Evolutionary conservation across 2,329 filamentous ascomycete species (phyloP).

Genomic region (Alternaria sp.): DNA sequence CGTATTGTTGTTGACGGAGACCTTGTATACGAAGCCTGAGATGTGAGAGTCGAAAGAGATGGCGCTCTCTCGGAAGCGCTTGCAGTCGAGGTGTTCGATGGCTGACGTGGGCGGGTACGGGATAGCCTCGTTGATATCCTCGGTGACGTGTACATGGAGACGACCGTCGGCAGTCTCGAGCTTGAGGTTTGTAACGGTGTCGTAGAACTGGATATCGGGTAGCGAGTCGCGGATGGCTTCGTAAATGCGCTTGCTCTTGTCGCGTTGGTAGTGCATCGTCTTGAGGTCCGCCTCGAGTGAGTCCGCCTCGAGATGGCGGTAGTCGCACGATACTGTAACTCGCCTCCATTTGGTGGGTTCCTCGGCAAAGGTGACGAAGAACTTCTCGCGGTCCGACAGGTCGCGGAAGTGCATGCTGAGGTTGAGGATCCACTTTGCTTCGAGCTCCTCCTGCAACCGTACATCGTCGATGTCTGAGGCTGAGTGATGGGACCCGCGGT

Average conservation of each 20-base stretch:
- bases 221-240: conserved; percentile 92
- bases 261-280: conserved; percentile 79
- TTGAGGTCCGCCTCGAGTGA: conserved; percentile 87
- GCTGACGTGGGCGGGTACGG: conserved; percentile 76
- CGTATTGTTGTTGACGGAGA: conserved; percentile 70
- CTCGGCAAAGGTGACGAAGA: conserved; percentile 94
- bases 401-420: conserved; percentile 98
- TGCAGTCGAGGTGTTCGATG: conserved; percentile 71
- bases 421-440: conserved; percentile 92
- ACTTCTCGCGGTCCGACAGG: conserved; percentile 91
- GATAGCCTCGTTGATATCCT: conserved; percentile 95
- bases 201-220: conserved; percentile 92
- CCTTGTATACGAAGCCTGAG: conserved; percentile 97
- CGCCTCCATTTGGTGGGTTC: conserved; percentile 79
- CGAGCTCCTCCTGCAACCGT: conserved; percentile 79
- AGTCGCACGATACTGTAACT: conserved; percentile 93
- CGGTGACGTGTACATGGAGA: conserved; percentile 95
- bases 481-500: conserved; percentile 42
- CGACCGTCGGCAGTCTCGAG: conserved; percentile 86
- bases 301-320: conserved; percentile 76
- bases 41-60: conserved; percentile 89
- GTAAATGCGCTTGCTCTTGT: conserved; percentile 93
- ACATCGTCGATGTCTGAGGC: conserved; percentile 58
- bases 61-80: conserved; percentile 71
- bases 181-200: conserved; percentile 94